These are phyloP conservation scores for Lanmaoa pseudosensibilis DNA, from an alignment of 768 basidiomycete species.

Conservation along the genomic window DNA sequence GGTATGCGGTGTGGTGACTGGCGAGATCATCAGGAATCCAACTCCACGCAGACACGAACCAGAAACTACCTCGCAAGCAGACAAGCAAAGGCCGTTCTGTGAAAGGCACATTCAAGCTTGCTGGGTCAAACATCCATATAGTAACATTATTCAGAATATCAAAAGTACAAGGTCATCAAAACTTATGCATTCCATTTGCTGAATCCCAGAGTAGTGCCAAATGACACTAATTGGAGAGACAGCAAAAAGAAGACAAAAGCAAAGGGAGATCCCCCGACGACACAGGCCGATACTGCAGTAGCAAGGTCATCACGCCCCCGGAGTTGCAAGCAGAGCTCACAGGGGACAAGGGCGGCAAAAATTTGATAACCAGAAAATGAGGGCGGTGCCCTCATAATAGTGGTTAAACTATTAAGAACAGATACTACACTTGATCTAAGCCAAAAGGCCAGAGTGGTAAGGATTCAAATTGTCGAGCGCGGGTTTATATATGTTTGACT, in stretches of 20 bases:
- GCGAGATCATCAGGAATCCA: too few species aligned
- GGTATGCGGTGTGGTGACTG: too few species aligned
- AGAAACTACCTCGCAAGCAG: too few species aligned
- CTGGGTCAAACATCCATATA: too few species aligned
- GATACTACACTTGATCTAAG: conserved; percentile 80
- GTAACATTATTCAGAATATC: too few species aligned
- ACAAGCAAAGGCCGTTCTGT: too few species aligned
- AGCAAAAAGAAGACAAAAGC: conserved; percentile 16
- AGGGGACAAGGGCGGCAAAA: conserved; percentile 27
- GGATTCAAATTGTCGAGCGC: conserved; percentile 5
- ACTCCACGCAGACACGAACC: too few species aligned
- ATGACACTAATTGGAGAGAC: not conserved
- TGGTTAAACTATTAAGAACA: conserved; percentile 65
- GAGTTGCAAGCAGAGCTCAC: conserved; percentile 45
- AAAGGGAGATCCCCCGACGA: conserved; percentile 52
- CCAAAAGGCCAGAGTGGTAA: conserved; percentile 52
- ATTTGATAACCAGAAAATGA: conserved; percentile 55
- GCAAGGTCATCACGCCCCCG: conserved; percentile 39
- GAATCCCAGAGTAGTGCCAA: not conserved
- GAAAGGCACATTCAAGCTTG: too few species aligned
- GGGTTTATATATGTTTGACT: conserved; percentile 2
- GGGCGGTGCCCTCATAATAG: conserved; percentile 57
- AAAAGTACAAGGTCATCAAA: too few species aligned
- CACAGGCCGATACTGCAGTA: conserved; percentile 47
- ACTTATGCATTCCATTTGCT: conserved; percentile 11